Percentiles rank a stretch among this genome's conserved stretches.
Evolutionary conservation across 768 basidiomycete genomes (phyloP).

Genomic region (Lactarius trivialis): DNA sequence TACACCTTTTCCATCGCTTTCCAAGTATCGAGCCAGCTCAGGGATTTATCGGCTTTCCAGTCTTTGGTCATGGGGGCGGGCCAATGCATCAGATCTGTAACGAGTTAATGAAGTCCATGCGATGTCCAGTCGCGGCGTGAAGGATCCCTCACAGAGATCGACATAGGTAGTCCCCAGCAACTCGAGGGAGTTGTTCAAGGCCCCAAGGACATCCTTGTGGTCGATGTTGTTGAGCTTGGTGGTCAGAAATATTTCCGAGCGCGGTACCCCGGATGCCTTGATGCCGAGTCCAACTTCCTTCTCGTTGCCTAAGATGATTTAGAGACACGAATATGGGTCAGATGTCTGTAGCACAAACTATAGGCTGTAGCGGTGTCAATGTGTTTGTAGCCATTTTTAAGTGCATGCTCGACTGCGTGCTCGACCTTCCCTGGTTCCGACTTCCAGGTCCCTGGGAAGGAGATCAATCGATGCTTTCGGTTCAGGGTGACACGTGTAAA

Average conservation of each 20-base stretch:
- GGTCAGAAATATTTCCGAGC: conserved; percentile 74
- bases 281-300: conserved; percentile 78
- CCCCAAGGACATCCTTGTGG: conserved; percentile 51
- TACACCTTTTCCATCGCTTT: conserved; percentile 64
- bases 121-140: not conserved
- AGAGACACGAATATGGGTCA: not conserved
- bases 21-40: conserved; percentile 75
- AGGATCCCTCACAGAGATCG: conserved; percentile 56
- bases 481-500: conserved; percentile 50
- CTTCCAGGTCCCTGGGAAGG: conserved; percentile 65
- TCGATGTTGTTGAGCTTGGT: conserved; percentile 63
- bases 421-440: conserved; percentile 63
- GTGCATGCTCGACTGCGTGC: conserved; percentile 65
- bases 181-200: conserved; percentile 63
- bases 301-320: conserved; percentile 46
- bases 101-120: not conserved
- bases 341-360: conserved; percentile 25
- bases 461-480: not conserved
- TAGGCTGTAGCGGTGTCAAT: conserved; percentile 69
- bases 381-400: conserved; percentile 67
- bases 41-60: conserved; percentile 44
- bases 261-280: conserved; percentile 63
- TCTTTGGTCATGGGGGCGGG: conserved; percentile 65
- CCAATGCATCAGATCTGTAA: conserved; percentile 73
- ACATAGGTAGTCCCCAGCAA: conserved; percentile 69